These are phyloP conservation scores for Rheum nobile DNA, from an alignment of 148 eudicot species.

Conservation along the genomic window DNA sequence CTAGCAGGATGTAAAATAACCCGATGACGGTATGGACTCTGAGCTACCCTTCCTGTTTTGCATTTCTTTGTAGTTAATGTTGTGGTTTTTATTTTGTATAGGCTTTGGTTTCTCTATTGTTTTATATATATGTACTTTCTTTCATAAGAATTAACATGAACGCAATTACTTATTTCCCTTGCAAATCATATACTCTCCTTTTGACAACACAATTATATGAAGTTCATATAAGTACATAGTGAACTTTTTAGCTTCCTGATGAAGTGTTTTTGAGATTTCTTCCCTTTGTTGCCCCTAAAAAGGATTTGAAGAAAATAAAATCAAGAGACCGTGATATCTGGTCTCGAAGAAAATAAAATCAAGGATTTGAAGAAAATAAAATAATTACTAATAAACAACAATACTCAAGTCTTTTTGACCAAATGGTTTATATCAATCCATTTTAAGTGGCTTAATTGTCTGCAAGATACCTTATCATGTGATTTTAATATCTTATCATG, in stretches of 20 bases:
- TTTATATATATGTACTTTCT: no score
- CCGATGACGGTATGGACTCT: background rate
- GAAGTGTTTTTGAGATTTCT: background rate
- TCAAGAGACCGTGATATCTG: background rate
- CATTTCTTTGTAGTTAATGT: no score
- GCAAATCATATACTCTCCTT: background rate
- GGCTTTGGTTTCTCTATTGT: no score
- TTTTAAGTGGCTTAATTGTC: background rate
- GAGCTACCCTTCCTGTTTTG: no score
- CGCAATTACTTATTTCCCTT: background rate
- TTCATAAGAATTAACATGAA: no score
- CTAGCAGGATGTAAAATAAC: background rate
- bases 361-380: background rate
- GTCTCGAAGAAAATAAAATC: background rate
- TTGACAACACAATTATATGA: background rate
- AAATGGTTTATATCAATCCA: background rate
- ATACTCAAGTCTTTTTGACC: background rate
- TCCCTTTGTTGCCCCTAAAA: background rate
- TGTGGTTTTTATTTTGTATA: no score
- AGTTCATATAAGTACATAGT: background rate
- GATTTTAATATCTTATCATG: background rate
- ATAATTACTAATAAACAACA: background rate
- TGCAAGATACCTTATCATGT: background rate
- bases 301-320: background rate
- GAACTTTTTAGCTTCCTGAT: background rate